Conservation (phyloP, 371 early-diverging fungal species). For the Batkoa obscura region DNA sequence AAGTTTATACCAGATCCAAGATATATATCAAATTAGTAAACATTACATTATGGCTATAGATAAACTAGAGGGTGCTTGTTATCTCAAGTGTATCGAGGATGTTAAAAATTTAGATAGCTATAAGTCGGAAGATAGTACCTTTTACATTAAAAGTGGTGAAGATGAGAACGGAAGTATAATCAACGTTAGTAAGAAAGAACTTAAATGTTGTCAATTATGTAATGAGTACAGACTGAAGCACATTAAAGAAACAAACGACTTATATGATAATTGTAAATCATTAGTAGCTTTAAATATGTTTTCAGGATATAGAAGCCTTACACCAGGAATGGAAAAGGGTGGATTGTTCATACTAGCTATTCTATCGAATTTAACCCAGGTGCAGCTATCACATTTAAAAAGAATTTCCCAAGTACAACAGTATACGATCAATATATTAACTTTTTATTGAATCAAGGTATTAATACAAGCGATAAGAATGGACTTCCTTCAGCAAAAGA, state of each 20-base stretch:
- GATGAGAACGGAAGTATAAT: neutral
- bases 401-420: constrained; percentile 28
- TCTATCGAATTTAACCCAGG: constrained; percentile 29
- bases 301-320: constrained; percentile 40
- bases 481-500: constrained; percentile 13
- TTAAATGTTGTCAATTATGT: constrained; percentile 13
- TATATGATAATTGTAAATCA: constrained; percentile 7
- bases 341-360: constrained; percentile 28
- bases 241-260: neutral
- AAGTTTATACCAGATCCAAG: constrained; percentile 14
- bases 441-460: constrained; percentile 25
- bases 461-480: constrained; percentile 15
- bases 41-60: constrained; percentile 6
- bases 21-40: constrained; percentile 15
- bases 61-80: constrained; percentile 25
- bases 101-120: constrained; percentile 15
- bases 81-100: constrained; percentile 18
- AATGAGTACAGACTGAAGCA: constrained; percentile 8
- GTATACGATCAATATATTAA: constrained; percentile 36
- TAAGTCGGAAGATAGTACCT: constrained; percentile 18
- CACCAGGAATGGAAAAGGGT: constrained; percentile 29
- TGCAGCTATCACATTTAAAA: constrained; percentile 30
- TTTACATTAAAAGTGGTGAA: constrained; percentile 14
- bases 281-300: constrained; percentile 35
- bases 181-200: neutral